Conservation (phyloP, 768 basidiomycete genomes). For the Lenzites betulinus region DNA sequence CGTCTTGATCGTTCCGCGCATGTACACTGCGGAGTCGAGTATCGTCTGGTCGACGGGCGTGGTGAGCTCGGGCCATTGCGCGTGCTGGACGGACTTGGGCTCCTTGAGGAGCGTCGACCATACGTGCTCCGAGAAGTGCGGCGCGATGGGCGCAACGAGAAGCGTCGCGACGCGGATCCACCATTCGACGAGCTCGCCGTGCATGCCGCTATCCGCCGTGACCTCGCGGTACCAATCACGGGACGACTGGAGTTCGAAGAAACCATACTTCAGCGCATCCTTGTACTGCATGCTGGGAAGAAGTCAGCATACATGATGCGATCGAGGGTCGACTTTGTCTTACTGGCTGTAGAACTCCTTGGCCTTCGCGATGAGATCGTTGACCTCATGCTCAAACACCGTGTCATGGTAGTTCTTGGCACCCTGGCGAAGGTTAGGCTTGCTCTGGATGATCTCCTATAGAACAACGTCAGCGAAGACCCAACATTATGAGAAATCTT, state of each 20-base stretch:
- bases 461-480: slow-evolving; percentile 3
- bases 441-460: slow-evolving; percentile 80
- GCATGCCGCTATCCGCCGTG: slow-evolving; percentile 88
- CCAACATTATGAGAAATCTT: neutral
- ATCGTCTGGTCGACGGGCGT: slow-evolving; percentile 60
- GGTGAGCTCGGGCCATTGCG: slow-evolving; percentile 76
- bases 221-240: slow-evolving; percentile 98
- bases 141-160: slow-evolving; percentile 83
- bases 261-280: slow-evolving; percentile 91
- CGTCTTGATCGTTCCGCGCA: slow-evolving; percentile 87
- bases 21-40: slow-evolving; percentile 79
- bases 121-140: slow-evolving; percentile 93
- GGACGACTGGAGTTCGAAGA: slow-evolving; percentile 90
- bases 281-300: slow-evolving; percentile 86
- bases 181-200: slow-evolving; percentile 79
- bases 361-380: slow-evolving; percentile 80
- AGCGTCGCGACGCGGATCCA: slow-evolving; percentile 86
- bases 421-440: slow-evolving; percentile 72
- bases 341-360: slow-evolving; percentile 82
- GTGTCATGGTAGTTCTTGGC: slow-evolving; percentile 80
- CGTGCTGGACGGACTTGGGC: slow-evolving; percentile 75
- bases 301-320: neutral
- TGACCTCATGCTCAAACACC: slow-evolving; percentile 90
- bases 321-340: slow-evolving; percentile 32
- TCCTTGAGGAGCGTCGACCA: slow-evolving; percentile 77